phyloP scores from a whole-genome alignment of 257 asterid species.

The Ocimum tenuiflorum region DNA sequence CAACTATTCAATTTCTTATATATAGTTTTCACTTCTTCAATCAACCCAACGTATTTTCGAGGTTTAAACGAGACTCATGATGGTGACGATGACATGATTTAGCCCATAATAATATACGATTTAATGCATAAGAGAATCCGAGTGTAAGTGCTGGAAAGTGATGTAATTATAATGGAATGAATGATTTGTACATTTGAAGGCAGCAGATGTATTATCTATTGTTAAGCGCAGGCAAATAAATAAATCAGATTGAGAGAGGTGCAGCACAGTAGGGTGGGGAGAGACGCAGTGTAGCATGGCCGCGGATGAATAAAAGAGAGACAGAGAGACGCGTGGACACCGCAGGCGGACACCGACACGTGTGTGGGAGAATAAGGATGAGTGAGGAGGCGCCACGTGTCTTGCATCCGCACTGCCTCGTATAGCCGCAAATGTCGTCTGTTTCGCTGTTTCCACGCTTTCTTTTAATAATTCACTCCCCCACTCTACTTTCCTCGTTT shows the following conservation, averaged over 20 bases:
- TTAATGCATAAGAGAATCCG: too few relatives aligned
- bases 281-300: not conserved
- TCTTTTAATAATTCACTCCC: conserved; percentile 18
- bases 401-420: conserved; percentile 13
- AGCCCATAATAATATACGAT: too few relatives aligned
- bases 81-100: too few relatives aligned
- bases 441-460: not conserved
- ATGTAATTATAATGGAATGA: too few relatives aligned
- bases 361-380: conserved; percentile 7
- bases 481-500: conserved; percentile 8
- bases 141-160: too few relatives aligned
- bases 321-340: conserved; percentile 25
- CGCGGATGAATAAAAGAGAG: conserved; percentile 23
- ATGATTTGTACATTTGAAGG: too few relatives aligned
- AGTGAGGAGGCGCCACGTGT: conserved; percentile 17
- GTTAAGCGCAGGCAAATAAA: too few relatives aligned
- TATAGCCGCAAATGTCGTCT: conserved; percentile 23
- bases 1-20: too few relatives aligned
- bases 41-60: too few relatives aligned
- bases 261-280: not conserved
- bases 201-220: too few relatives aligned
- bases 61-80: too few relatives aligned
- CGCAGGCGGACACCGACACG: conserved; percentile 22
- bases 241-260: not conserved
- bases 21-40: too few relatives aligned